These are phyloP conservation scores for Picochlorum sp. DNA, from an alignment of 139 green algal species.

Conservation along the genomic window DNA sequence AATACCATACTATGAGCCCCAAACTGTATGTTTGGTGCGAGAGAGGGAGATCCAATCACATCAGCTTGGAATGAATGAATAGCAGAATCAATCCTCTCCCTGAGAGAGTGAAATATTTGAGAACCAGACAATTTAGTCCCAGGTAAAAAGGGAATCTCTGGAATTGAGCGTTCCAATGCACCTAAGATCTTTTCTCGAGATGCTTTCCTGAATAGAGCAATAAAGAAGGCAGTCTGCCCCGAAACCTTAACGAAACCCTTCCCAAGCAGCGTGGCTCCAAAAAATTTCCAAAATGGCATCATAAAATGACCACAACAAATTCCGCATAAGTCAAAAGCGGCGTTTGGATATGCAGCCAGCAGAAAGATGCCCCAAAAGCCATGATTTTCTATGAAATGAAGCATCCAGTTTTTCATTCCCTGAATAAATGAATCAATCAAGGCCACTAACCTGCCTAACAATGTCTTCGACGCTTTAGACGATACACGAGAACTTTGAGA, in stretches of 20 bases:
- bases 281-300: conserved; percentile 90
- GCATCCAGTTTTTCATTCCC: conserved; percentile 70
- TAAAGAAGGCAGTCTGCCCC: conserved; percentile 32
- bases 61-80: conserved; percentile 60
- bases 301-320: conserved; percentile 82
- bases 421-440: conserved; percentile 4
- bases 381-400: conserved; percentile 59
- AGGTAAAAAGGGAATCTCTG: conserved; percentile 12
- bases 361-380: conserved; percentile 81
- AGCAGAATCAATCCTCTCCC: conserved; percentile 36
- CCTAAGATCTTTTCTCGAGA: conserved; percentile 42
- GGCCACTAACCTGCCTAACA: background rate
- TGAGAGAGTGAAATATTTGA: conserved; percentile 17
- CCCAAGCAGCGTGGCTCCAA: conserved; percentile 69
- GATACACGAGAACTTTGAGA: background rate
- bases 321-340: conserved; percentile 85
- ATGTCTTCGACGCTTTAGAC: background rate
- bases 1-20: too few relatives aligned
- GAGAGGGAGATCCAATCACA: too few relatives aligned
- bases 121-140: conserved; percentile 10
- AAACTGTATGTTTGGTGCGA: too few relatives aligned
- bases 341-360: conserved; percentile 82
- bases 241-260: conserved; percentile 73
- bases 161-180: background rate
- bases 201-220: conserved; percentile 54